Evolutionary conservation across 306 rosid species (phyloP), one percentile per base, ranked within the genome.

Genomic region (Trifolium fragiferum): DNA sequence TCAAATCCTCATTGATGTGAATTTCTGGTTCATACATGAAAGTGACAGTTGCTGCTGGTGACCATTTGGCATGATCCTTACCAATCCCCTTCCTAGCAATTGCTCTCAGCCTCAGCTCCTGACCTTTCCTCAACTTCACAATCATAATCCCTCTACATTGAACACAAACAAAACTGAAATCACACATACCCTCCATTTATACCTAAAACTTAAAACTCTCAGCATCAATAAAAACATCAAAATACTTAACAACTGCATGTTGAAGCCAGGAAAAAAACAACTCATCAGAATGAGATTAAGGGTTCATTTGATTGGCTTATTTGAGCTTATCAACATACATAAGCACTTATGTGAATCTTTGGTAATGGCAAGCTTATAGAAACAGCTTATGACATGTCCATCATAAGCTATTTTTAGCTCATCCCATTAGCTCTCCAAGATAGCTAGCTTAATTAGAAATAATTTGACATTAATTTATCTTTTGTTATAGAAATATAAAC

Each of bases 61-160:
- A 92, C 99, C 99, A 94, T 83, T 94, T 92, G 7, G 99, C 98
- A 79, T 94, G 99, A 86, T 94, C 99, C 76, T 94, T 94, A 23
- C 98, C 99, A 76, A 94, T 94, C 41, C 99, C 99, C 72, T 94
- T 94, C 72, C 98, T 87, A 62, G 97, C 96, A 75, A 94, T 90
- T 66, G 99, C 99, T 68, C 99, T 86, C 83, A 94, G 83, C 93
- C 89, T 89, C 84, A 94, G 84, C 70, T 94, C 99, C 81, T 94
- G 98, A 54, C 99, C 99, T 35, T 90, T 72, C 13, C 97, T 81
- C 77, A 94, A 50, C 85, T 94, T 92, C 80, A 94, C 99, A 81
- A 94, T 92, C 68, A 89, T 94, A 85, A 94, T 81, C 57, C 99
- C 99, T 82, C 99, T 92, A 60, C 59, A 83, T 32, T 53, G 46